phyloP scores from a whole-genome alignment of 306 rosid species.

The Vigna trinervia region DNA sequence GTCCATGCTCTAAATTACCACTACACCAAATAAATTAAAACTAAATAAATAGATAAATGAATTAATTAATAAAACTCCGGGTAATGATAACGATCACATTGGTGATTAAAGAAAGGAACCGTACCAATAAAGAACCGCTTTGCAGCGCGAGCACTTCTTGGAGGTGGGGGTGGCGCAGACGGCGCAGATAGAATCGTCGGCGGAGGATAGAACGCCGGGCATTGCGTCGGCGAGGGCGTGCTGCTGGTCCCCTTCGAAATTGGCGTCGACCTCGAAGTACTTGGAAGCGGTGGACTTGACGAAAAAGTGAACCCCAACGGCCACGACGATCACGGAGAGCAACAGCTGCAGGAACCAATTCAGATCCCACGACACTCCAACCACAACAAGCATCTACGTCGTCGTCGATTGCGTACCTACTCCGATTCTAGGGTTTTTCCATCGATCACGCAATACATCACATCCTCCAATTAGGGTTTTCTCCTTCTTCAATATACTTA shows the following conservation, averaged over 20 bases:
- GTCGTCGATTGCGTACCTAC: constrained; percentile 23
- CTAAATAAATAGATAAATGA: not conserved
- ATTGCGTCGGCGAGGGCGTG: constrained; percentile 49
- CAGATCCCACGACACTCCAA: constrained; percentile 79
- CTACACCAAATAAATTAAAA: not conserved
- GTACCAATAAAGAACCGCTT: constrained; percentile 83
- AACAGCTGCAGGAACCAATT: constrained; percentile 81
- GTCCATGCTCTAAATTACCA: not conserved
- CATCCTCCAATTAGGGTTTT: constrained; percentile 40
- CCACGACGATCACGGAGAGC: constrained; percentile 53
- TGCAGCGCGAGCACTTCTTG: constrained; percentile 87
- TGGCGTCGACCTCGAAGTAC: constrained; percentile 90
- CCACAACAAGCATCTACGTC: constrained; percentile 90
- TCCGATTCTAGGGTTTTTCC: constrained; percentile 45
- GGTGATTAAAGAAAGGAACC: not conserved
- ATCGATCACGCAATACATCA: constrained; percentile 18
- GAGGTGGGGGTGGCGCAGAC: constrained; percentile 56
- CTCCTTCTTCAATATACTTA: not conserved
- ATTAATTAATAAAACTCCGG: not conserved
- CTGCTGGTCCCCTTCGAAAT: constrained; percentile 65
- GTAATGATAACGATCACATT: not conserved
- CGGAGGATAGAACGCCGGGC: constrained; percentile 55
- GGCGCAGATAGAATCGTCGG: constrained; percentile 36
- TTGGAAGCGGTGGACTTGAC: constrained; percentile 84
- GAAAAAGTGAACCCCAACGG: constrained; percentile 63